Evolutionary conservation across 768 basidiomycete species (phyloP).

Genomic region (Cytidiella melzeri): DNA sequence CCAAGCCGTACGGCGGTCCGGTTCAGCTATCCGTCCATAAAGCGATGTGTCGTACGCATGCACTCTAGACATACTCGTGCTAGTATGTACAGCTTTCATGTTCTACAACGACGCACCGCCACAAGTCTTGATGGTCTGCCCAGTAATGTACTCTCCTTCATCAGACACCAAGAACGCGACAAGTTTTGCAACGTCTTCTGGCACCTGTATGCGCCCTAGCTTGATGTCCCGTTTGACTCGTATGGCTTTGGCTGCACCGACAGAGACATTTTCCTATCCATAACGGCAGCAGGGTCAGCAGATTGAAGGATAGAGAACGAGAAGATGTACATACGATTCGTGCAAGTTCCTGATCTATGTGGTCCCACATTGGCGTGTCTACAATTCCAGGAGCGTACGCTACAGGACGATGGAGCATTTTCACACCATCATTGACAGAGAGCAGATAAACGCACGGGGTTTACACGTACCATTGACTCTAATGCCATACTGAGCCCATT

Average conservation of each 20-base stretch:
- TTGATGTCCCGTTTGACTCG: conserved; percentile 25
- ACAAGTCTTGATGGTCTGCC: conserved; percentile 28
- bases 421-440: not conserved
- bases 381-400: conserved; percentile 28
- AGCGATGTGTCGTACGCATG: too few relatives aligned
- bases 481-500: conserved; percentile 28
- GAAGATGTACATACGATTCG: conserved; percentile 16
- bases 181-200: conserved; percentile 29
- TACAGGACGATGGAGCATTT: not conserved
- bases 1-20: too few relatives aligned
- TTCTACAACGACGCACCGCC: conserved; percentile 23
- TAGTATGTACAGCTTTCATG: too few relatives aligned
- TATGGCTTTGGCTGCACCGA: conserved; percentile 24
- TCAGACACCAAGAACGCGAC: conserved; percentile 29
- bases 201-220: conserved; percentile 26
- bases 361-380: conserved; percentile 29
- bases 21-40: too few relatives aligned
- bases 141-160: conserved; percentile 28
- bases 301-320: not conserved
- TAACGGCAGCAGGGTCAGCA: not conserved
- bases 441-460: not conserved
- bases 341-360: conserved; percentile 26
- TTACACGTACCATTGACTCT: conserved; percentile 25
- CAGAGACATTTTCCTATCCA: conserved; percentile 19
- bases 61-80: too few relatives aligned